Conservation (phyloP, 257 asterid species). For the Orobanche coerulescens region DNA sequence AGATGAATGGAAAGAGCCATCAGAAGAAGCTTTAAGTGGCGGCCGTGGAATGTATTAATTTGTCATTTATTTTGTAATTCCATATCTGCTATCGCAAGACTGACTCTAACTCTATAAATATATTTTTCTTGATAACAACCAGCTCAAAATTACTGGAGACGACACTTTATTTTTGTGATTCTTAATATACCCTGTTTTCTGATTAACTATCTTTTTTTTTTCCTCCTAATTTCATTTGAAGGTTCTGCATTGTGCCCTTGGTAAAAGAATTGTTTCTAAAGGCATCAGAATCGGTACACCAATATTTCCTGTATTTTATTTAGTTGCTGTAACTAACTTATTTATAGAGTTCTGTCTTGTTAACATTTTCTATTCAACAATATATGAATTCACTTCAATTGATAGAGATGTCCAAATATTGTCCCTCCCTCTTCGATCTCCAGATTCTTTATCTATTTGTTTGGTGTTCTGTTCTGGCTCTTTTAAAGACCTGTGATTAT, state of each 20-base stretch:
- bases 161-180: not conserved
- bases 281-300: constrained; percentile 48
- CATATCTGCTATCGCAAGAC: too few relatives aligned
- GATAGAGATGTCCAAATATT: not conserved
- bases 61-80: not conserved
- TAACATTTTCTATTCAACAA: not conserved
- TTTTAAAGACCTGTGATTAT: too few relatives aligned
- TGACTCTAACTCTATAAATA: too few relatives aligned
- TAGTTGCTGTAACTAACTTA: constrained; percentile 9
- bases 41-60: constrained; percentile 65
- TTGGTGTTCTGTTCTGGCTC: too few relatives aligned
- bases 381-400: not conserved
- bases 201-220: not conserved
- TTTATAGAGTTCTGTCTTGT: not conserved
- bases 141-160: not conserved
- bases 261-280: constrained; percentile 38
- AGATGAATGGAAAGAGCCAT: constrained; percentile 62
- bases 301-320: not conserved
- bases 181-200: not conserved
- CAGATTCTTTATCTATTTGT: not conserved
- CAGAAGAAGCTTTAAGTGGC: constrained; percentile 59
- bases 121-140: too few relatives aligned
- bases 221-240: constrained; percentile 18
- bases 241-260: constrained; percentile 63
- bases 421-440: not conserved